These are phyloP conservation scores for Paraphoma sp. DNA, from an alignment of 2,329 filamentous ascomycete genomes.

Conservation along the genomic window DNA sequence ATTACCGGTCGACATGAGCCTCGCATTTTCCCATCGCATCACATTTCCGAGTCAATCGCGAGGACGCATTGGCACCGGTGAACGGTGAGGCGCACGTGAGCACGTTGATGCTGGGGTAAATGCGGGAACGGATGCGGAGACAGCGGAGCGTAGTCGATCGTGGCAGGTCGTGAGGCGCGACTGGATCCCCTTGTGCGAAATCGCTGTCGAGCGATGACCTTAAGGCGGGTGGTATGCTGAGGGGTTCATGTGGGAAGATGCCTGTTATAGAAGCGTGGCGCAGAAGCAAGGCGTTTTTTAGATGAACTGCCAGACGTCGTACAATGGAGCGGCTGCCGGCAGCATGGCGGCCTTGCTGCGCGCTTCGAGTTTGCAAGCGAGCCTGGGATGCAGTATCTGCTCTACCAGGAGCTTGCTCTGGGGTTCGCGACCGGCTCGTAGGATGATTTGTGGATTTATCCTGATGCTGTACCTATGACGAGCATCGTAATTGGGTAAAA, in stretches of 20 bases:
- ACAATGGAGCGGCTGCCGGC: background rate
- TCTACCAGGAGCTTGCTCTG: background rate
- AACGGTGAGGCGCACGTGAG: conserved; percentile 2
- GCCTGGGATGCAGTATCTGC: background rate
- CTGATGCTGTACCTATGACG: conserved; percentile 5
- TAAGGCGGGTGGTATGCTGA: background rate
- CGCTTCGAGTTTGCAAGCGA: background rate
- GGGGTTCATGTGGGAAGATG: background rate
- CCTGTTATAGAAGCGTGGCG: background rate
- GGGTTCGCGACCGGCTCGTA: conserved; percentile 4
- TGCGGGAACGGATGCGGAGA: conserved; percentile 7
- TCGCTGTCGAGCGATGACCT: background rate
- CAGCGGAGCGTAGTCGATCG: background rate
- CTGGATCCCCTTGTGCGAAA: background rate
- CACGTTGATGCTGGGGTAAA: conserved; percentile 1
- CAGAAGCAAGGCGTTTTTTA: background rate
- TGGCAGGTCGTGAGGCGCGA: conserved; percentile 1
- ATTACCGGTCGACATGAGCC: background rate
- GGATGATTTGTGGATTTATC: conserved; percentile 15
- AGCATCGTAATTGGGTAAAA: background rate
- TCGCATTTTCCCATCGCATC: background rate
- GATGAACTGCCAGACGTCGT: background rate
- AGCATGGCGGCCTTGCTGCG: background rate
- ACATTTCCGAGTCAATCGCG: background rate
- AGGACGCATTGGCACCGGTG: background rate